These are phyloP conservation scores for Suillus cothurnatus DNA, from an alignment of 768 basidiomycete genomes.

Conservation along the genomic window DNA sequence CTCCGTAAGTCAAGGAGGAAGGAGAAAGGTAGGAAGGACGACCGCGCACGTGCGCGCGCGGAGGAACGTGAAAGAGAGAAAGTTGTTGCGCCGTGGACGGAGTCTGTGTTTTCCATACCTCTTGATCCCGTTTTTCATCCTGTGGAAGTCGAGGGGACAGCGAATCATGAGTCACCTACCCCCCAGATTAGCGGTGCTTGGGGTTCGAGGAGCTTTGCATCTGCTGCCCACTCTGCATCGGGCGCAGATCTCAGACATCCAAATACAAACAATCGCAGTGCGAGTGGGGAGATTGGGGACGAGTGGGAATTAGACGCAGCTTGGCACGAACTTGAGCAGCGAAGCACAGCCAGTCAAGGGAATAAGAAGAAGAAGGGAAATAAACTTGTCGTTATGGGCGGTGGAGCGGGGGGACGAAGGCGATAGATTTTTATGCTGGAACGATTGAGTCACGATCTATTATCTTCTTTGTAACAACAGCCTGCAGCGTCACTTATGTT, in stretches of 20 bases:
- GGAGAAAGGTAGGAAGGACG: constrained; percentile 86
- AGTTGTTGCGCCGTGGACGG: constrained; percentile 30
- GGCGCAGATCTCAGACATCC: constrained; percentile 45
- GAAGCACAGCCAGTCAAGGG: constrained; percentile 41
- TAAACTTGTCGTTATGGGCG: constrained; percentile 72
- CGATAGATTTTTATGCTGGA: constrained; percentile 24
- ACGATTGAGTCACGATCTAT: not conserved
- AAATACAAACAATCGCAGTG: constrained; percentile 28
- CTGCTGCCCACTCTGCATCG: constrained; percentile 60
- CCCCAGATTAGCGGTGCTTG: constrained; percentile 56
- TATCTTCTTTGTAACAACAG: constrained; percentile 17
- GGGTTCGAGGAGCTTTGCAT: constrained; percentile 83
- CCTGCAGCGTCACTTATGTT: constrained; percentile 8
- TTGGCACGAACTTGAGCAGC: constrained; percentile 80
- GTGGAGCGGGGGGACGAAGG: constrained; percentile 59
- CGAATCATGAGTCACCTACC: constrained; percentile 11
- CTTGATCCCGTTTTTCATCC: constrained; percentile 12
- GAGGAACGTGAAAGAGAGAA: constrained; percentile 78
- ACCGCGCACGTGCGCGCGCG: constrained; percentile 74
- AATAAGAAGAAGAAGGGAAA: constrained; percentile 62
- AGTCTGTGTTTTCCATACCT: constrained; percentile 12
- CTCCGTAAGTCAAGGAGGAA: constrained; percentile 71
- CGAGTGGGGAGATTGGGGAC: constrained; percentile 42
- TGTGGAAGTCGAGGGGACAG: constrained; percentile 18
- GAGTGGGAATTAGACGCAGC: constrained; percentile 80